Conservation (phyloP, 805 yeast genomes). For the Saccharomycopsis sp. region DNA sequence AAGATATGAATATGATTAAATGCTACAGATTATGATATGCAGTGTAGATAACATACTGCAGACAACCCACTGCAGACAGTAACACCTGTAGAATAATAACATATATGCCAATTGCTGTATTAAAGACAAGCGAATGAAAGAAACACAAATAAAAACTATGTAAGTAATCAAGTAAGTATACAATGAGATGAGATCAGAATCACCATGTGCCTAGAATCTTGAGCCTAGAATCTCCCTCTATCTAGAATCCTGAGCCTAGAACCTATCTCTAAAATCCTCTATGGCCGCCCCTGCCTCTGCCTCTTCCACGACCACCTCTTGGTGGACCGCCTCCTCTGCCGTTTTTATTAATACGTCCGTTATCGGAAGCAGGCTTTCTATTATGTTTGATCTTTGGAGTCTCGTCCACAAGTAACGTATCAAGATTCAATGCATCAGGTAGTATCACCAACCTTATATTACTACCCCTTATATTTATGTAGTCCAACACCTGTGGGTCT, state of each 20-base stretch:
- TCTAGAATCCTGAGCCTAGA: too few relatives aligned
- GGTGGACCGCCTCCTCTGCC: conserved; percentile 6
- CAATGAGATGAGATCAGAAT: too few relatives aligned
- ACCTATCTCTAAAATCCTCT: conserved; percentile 4
- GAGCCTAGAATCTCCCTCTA: too few relatives aligned
- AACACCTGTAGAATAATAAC: too few relatives aligned
- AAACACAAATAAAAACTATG: too few relatives aligned
- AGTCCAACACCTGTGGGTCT: conserved; percentile 55
- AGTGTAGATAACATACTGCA: too few relatives aligned
- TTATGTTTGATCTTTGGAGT: conserved; percentile 32
- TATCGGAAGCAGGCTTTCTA: conserved; percentile 8
- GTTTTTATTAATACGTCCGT: background rate
- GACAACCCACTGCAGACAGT: too few relatives aligned
- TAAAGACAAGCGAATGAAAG: too few relatives aligned
- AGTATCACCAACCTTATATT: conserved; percentile 63
- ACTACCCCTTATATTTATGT: conserved; percentile 67
- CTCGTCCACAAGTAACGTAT: conserved; percentile 37
- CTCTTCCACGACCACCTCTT: conserved; percentile 2
- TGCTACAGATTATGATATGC: too few relatives aligned
- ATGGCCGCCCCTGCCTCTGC: conserved; percentile 13
- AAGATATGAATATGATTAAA: too few relatives aligned
- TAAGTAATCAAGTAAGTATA: background rate
- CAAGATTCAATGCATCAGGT: conserved; percentile 55
- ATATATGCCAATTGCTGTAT: too few relatives aligned
- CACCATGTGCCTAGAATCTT: too few relatives aligned